phyloP scores from a whole-genome alignment of 2,329 filamentous ascomycete genomes.

The Rhytidhysteron rufulum region DNA sequence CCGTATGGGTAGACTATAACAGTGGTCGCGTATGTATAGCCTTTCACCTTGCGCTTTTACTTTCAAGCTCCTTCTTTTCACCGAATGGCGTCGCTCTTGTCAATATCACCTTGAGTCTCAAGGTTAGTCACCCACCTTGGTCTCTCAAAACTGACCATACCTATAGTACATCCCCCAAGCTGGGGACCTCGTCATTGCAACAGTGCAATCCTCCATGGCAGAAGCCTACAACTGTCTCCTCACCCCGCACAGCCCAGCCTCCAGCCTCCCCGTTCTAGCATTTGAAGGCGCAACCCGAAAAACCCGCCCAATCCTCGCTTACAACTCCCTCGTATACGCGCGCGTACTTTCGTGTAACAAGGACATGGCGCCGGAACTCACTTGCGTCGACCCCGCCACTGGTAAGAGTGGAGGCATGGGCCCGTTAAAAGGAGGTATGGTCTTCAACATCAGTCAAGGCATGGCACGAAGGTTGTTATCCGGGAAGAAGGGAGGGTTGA shows the following conservation, averaged over 20 bases:
- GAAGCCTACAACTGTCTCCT: conserved; percentile 80
- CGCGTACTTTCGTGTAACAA: conserved; percentile 64
- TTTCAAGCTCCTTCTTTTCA: too few species aligned
- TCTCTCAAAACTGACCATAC: too few species aligned
- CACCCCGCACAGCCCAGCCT: conserved; percentile 59
- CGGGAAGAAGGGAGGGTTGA: conserved; percentile 58
- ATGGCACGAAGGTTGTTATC: conserved; percentile 76
- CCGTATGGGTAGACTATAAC: conserved; percentile 71
- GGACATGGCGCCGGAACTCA: conserved; percentile 77
- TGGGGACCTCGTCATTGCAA: conserved; percentile 87
- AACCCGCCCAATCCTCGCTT: conserved; percentile 72
- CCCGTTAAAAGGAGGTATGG: conserved; percentile 77
- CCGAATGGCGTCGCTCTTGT: too few species aligned
- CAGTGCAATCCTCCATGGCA: conserved; percentile 68
- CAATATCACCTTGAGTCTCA: too few species aligned
- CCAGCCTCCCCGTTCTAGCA: conserved; percentile 78
- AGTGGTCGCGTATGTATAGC: conserved; percentile 58
- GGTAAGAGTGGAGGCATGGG: conserved; percentile 88
- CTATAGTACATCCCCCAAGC: conserved; percentile 71
- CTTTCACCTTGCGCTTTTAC: background rate
- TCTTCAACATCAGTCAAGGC: conserved; percentile 73
- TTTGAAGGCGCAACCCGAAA: conserved; percentile 94
- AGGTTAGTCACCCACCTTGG: too few species aligned
- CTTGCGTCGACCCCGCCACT: conserved; percentile 81
- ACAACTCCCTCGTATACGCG: conserved; percentile 82